phyloP scores from a whole-genome alignment of 768 basidiomycete genomes.

The Serendipita sp. region DNA sequence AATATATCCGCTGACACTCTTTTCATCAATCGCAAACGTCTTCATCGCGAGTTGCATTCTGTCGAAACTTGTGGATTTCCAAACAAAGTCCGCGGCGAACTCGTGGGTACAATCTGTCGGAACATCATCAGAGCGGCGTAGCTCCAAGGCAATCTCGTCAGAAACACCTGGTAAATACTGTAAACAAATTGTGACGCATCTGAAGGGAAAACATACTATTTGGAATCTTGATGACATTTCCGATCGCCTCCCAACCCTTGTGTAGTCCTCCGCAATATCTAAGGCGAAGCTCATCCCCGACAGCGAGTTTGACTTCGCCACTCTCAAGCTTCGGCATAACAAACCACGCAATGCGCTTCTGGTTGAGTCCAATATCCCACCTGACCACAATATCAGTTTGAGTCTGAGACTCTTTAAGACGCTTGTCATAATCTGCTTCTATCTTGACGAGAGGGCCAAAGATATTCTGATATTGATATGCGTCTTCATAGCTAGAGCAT shows the following conservation, averaged over 20 bases:
- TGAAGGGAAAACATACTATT: conserved; percentile 52
- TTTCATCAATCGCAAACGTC: conserved; percentile 98
- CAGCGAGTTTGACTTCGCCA: conserved; percentile 90
- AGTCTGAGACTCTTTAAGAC: conserved; percentile 94
- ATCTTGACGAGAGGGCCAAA: conserved; percentile 99
- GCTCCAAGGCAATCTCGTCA: conserved; percentile 91
- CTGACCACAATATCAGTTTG: conserved; percentile 91
- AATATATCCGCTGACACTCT: conserved; percentile 97
- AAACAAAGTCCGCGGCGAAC: conserved; percentile 96
- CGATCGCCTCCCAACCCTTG: conserved; percentile 92
- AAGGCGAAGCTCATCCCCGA: conserved; percentile 86
- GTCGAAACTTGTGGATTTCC: conserved; percentile 99
- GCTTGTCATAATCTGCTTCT: conserved; percentile 97
- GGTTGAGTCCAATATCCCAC: conserved; percentile 97
- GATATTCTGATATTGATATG: conserved; percentile 99
- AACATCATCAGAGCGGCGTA: conserved; percentile 79
- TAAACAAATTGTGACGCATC: conserved; percentile 1
- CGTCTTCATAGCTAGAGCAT: conserved; percentile 65
- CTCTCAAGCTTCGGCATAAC: conserved; percentile 90
- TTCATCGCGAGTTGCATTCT: conserved; percentile 99
- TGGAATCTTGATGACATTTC: conserved; percentile 97
- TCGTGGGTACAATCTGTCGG: conserved; percentile 88
- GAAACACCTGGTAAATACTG: conserved; percentile 59
- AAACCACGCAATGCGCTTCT: conserved; percentile 99
- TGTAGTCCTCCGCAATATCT: conserved; percentile 80